Conservation (phyloP, 1,139 yeast species). For the Geotrichum aggregatum region DNA sequence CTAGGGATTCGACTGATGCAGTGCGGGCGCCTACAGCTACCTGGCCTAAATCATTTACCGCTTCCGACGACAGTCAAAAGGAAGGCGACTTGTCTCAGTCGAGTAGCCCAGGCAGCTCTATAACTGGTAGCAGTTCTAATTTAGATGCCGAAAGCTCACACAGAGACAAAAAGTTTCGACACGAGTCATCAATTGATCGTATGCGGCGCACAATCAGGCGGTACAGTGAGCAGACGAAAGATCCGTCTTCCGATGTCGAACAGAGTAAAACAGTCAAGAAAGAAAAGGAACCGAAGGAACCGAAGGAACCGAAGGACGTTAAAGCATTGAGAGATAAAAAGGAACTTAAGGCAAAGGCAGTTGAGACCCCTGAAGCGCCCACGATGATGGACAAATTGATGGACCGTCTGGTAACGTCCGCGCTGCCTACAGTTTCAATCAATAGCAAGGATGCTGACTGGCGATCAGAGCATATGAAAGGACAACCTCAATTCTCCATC, state of each 20-base stretch:
- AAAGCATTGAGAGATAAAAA: background rate
- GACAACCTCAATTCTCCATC: conserved; percentile 66
- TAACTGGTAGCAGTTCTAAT: background rate
- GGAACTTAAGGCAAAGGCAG: background rate
- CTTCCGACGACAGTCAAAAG: background rate
- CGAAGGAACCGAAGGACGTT: background rate
- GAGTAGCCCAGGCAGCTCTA: background rate
- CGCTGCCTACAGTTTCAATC: conserved; percentile 59
- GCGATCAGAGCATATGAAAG: conserved; percentile 46
- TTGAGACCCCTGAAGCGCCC: conserved; percentile 1
- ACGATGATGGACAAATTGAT: conserved; percentile 57
- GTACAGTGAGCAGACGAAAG: conserved; percentile 4
- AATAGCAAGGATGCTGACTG: conserved; percentile 32
- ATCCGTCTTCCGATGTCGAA: background rate
- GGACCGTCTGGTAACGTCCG: conserved; percentile 64
- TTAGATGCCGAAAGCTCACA: background rate
- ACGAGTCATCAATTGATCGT: conserved; percentile 8
- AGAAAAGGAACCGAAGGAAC: background rate
- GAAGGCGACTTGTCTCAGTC: background rate
- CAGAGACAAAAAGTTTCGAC: background rate
- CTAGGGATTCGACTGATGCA: background rate
- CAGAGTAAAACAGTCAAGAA: background rate
- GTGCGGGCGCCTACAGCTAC: background rate
- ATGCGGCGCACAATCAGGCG: conserved; percentile 12
- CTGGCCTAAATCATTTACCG: background rate